phyloP scores from a whole-genome alignment of 176 grass and related monocot genomes.

The Carex pumila region DNA sequence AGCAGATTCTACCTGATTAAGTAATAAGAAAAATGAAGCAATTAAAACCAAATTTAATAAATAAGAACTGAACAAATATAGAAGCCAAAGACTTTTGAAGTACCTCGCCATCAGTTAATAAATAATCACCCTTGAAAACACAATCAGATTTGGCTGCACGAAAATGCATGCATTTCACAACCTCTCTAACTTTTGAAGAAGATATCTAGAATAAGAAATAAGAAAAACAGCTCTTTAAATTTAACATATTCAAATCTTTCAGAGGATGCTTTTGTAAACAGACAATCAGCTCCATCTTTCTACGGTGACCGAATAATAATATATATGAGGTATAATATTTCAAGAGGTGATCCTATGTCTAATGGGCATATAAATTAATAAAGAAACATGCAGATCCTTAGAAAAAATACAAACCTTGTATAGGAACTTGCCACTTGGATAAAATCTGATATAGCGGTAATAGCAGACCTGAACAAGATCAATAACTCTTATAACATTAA shows the following conservation, averaged over 20 bases:
- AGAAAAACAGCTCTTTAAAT: neutral
- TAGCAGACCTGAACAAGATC: conserved; percentile 61
- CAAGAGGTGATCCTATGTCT: neutral
- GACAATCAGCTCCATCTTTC: neutral
- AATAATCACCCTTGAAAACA: conserved; percentile 90
- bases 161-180: conserved; percentile 89
- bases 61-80: neutral
- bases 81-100: conserved; percentile 9
- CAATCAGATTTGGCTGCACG: conserved; percentile 67
- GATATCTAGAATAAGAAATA: conserved; percentile 50
- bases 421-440: conserved; percentile 75
- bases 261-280: neutral
- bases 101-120: conserved; percentile 65
- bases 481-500: neutral
- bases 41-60: neutral
- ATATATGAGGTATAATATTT: neutral
- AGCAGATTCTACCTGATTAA: conserved; percentile 63
- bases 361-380: neutral
- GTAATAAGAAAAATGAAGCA: neutral
- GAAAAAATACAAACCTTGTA: conserved; percentile 58
- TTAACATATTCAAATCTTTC: neutral
- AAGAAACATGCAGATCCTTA: neutral
- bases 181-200: conserved; percentile 81
- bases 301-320: neutral
- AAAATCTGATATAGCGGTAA: conserved; percentile 91